Evolutionary conservation across 208 protist species (phyloP).

Genomic region (Leishmania martiniquensis): DNA sequence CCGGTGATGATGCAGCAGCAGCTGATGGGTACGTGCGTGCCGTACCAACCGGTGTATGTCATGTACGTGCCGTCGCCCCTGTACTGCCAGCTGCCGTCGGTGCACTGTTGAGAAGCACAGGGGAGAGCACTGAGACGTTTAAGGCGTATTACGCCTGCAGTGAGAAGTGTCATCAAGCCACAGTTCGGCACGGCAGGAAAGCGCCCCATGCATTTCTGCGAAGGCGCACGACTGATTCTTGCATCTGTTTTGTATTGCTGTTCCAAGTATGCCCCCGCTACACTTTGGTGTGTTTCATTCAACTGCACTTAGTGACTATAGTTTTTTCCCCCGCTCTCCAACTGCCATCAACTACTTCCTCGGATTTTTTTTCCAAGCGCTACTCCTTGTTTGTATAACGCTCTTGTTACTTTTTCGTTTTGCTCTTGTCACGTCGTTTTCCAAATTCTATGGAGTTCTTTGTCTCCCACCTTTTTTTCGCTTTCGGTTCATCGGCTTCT

Average conservation of each 20-base stretch:
- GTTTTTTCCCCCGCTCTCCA: conserved; percentile 29
- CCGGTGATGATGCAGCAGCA: conserved; percentile 69
- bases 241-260: conserved; percentile 10
- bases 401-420: not conserved
- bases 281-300: not conserved
- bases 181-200: not conserved
- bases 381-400: not conserved
- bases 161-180: conserved; percentile 12
- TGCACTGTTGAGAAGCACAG: conserved; percentile 22
- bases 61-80: conserved; percentile 44
- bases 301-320: conserved; percentile 39
- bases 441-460: not conserved
- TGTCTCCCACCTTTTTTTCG: not conserved
- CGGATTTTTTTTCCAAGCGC: conserved; percentile 4
- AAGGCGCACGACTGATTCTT: not conserved
- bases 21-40: conserved; percentile 38
- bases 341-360: conserved; percentile 32
- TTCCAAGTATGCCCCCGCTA: conserved; percentile 1
- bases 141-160: not conserved
- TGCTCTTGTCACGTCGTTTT: not conserved
- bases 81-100: conserved; percentile 27
- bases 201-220: not conserved
- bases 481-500: not conserved
- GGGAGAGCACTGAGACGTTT: not conserved
- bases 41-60: conserved; percentile 53